Conservation (phyloP, 306 rosid species). For the Potentilla sterilis region DNA sequence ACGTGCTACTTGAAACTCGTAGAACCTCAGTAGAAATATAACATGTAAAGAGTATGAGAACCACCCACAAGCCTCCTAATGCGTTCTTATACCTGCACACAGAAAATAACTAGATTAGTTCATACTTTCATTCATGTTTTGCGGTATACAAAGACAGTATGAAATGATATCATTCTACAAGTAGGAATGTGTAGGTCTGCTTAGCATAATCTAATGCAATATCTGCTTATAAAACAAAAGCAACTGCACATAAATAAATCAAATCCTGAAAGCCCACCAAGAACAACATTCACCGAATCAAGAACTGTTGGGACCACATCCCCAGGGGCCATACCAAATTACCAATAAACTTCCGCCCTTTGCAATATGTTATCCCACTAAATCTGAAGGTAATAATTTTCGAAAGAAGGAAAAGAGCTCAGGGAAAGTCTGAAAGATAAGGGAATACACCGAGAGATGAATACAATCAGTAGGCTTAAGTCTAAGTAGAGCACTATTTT, state of each 20-base stretch:
- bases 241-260: not conserved
- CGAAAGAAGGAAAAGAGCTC: not conserved
- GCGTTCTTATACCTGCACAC: slow-evolving; percentile 67
- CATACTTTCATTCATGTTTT: too few relatives aligned
- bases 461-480: not conserved
- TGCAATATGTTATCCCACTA: not conserved
- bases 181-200: not conserved
- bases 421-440: not conserved
- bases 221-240: not conserved
- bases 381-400: not conserved
- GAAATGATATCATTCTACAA: not conserved
- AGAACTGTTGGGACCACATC: not conserved
- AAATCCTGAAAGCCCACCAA: not conserved
- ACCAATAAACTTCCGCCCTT: not conserved
- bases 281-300: not conserved
- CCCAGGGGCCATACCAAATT: not conserved
- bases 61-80: slow-evolving; percentile 86
- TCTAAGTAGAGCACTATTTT: not conserved
- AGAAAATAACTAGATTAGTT: not conserved
- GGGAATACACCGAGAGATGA: not conserved
- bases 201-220: not conserved
- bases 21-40: slow-evolving; percentile 67
- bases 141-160: not conserved
- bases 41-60: slow-evolving; percentile 62
- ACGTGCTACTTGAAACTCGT: slow-evolving; percentile 84